Conservation (phyloP, 345 rosid species). For the Citrus mangshanensis region DNA sequence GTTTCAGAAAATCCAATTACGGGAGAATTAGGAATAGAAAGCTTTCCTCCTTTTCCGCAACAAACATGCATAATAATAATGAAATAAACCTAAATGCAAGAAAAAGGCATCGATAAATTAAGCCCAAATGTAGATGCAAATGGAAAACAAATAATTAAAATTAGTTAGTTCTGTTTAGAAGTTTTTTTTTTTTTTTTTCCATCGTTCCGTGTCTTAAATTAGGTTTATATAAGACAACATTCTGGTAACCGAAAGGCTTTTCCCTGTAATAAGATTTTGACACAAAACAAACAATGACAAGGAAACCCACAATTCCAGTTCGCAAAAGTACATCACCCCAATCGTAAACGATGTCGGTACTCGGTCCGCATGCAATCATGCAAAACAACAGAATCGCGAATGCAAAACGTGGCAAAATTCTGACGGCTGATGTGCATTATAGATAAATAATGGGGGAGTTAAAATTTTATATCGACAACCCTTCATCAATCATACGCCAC, state of each 20-base stretch:
- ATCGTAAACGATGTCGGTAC: not conserved
- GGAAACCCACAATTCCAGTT: not conserved
- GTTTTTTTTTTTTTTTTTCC: not conserved
- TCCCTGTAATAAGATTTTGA: not conserved
- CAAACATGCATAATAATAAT: not conserved
- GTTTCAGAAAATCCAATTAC: no score
- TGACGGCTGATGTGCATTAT: no score
- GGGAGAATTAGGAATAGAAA: no score
- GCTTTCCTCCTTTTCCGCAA: no score
- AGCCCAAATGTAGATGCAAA: not conserved
- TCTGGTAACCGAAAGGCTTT: not conserved
- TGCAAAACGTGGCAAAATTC: conserved; percentile 10
- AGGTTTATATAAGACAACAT: not conserved
- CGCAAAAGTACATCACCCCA: not conserved
- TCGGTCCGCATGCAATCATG: not conserved
- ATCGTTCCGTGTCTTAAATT: not conserved
- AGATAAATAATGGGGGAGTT: no score
- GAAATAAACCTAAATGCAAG: not conserved
- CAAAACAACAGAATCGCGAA: not conserved
- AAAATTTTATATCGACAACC: no score
- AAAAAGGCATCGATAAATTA: not conserved
- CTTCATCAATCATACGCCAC: not conserved
- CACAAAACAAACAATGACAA: not conserved
- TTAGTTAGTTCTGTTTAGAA: not conserved
- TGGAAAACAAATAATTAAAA: not conserved